phyloP scores from a whole-genome alignment of 805 yeast species.

The Maudiozyma barnettii region DNA sequence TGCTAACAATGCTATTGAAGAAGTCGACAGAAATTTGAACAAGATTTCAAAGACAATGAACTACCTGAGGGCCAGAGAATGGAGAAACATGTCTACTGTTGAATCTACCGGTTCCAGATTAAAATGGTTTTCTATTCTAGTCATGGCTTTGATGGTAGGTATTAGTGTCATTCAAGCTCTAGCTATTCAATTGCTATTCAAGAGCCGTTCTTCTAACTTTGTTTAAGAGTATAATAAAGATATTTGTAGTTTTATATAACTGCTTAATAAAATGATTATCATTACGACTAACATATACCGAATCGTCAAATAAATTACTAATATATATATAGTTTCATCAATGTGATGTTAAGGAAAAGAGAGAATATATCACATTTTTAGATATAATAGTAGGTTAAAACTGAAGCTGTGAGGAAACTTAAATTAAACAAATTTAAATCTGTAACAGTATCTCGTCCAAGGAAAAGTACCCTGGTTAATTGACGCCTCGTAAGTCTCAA shows the following conservation, averaged over 20 bases:
- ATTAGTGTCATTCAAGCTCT: conserved; percentile 70
- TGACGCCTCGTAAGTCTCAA: conserved; percentile 4
- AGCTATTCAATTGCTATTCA: conserved; percentile 76
- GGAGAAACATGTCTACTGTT: conserved; percentile 92
- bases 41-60: conserved; percentile 56
- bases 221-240: conserved; percentile 16
- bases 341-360: background rate
- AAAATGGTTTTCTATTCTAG: conserved; percentile 64
- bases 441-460: conserved; percentile 16
- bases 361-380: background rate
- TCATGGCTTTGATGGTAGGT: conserved; percentile 63
- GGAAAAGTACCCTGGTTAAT: conserved; percentile 11
- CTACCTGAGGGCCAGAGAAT: conserved; percentile 90
- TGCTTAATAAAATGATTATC: background rate
- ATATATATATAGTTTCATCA: too few species aligned
- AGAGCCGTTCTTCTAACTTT: conserved; percentile 34
- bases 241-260: too few species aligned
- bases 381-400: conserved; percentile 20
- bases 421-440: conserved; percentile 17
- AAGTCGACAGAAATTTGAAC: conserved; percentile 50
- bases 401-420: conserved; percentile 18
- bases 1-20: conserved; percentile 46
- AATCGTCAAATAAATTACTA: background rate
- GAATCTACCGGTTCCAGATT: conserved; percentile 68
- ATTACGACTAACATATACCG: background rate